Conservation (phyloP, 164 flowering plant species). For the Chimonanthus salicifolius region DNA sequence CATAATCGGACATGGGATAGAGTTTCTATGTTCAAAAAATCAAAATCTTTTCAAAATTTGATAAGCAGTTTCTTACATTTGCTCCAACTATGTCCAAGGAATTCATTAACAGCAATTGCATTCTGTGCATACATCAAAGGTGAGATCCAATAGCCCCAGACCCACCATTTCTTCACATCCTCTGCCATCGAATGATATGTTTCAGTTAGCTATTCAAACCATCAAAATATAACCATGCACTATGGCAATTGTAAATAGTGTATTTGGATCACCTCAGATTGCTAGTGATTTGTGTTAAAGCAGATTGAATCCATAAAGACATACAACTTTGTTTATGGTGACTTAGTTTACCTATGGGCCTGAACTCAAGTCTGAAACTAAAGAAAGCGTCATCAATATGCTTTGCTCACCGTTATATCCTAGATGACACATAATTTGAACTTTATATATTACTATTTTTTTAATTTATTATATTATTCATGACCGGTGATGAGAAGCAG, state of each 20-base stretch:
- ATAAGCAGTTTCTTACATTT: neutral
- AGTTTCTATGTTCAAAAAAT: neutral
- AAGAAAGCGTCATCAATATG: too few relatives aligned
- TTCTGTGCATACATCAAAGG: slow-evolving; percentile 14
- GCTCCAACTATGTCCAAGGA: slow-evolving; percentile 12
- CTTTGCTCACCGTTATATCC: too few relatives aligned
- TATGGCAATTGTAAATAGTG: neutral
- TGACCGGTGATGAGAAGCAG: too few relatives aligned
- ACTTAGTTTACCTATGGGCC: too few relatives aligned
- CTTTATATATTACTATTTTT: neutral
- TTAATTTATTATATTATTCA: too few relatives aligned
- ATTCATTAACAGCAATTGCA: slow-evolving; percentile 10
- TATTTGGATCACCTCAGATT: neutral
- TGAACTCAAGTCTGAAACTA: too few relatives aligned
- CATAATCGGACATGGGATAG: neutral
- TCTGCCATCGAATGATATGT: neutral
- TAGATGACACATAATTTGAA: too few relatives aligned
- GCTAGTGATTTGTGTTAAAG: neutral
- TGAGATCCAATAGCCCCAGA: slow-evolving; percentile 13
- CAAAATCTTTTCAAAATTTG: neutral
- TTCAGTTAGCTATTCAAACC: neutral
- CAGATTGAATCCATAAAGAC: too few relatives aligned
- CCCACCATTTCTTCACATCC: slow-evolving; percentile 10
- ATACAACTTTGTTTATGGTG: too few relatives aligned
- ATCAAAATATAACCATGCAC: neutral